These are phyloP conservation scores for Phtheirospermum japonicum DNA, from an alignment of 257 asterid genomes.

Conservation along the genomic window DNA sequence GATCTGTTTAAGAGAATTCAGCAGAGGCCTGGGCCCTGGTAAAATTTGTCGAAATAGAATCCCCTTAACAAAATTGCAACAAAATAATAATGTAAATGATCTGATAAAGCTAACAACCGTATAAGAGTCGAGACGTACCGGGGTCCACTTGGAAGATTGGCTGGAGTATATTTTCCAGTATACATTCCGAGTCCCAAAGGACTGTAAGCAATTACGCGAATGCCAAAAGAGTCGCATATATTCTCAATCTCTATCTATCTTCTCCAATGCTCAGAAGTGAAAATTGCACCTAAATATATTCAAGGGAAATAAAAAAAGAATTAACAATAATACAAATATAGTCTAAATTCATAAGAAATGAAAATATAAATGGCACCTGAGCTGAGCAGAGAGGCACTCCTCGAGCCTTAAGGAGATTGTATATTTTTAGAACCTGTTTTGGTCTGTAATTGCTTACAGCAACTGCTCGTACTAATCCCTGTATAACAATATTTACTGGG, in stretches of 20 bases:
- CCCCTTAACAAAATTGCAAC: too few species aligned
- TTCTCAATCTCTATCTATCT: conserved; percentile 69
- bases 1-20: too few species aligned
- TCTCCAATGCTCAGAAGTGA: conserved; percentile 86
- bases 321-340: too few species aligned
- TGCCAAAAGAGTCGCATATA: conserved; percentile 69
- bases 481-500: conserved; percentile 14
- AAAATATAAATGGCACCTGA: too few species aligned
- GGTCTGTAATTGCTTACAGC: conserved; percentile 98
- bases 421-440: conserved; percentile 73
- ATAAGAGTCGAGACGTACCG: conserved; percentile 60
- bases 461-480: too few species aligned
- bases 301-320: too few species aligned
- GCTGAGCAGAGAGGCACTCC: too few species aligned
- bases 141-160: conserved; percentile 88
- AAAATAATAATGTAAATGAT: too few species aligned
- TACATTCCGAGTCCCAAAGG: conserved; percentile 98
- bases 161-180: conserved; percentile 74
- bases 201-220: conserved; percentile 77
- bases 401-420: conserved; percentile 68
- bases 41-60: too few species aligned
- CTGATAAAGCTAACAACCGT: too few species aligned
- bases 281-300: conserved; percentile 95
- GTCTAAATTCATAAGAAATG: too few species aligned
- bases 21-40: too few species aligned